phyloP scores from a whole-genome alignment of 2,329 filamentous ascomycete species.

The Emericellopsis cladophorae region DNA sequence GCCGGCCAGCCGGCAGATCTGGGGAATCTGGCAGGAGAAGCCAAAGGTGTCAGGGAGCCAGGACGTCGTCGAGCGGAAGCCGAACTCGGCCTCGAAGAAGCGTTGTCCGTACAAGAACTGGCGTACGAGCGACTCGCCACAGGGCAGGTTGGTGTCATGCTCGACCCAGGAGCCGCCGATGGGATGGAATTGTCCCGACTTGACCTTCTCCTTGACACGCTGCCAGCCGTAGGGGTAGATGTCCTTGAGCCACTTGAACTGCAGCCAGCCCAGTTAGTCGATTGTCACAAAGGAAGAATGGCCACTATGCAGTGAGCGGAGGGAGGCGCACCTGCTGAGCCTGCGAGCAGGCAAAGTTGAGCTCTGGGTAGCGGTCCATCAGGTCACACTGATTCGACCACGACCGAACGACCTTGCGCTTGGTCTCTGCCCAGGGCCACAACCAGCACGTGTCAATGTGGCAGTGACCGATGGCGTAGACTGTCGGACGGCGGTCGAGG shows the following conservation, averaged over 20 bases:
- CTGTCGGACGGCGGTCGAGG: constrained; percentile 55
- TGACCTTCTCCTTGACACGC: constrained; percentile 82
- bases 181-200: constrained; percentile 81
- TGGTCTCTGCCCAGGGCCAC: constrained; percentile 97
- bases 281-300: no score
- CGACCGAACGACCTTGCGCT: constrained; percentile 86
- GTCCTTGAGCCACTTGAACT: constrained; percentile 87
- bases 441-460: constrained; percentile 98
- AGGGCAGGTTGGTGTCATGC: constrained; percentile 95
- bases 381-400: constrained; percentile 96
- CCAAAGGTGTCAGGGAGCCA: constrained; percentile 98
- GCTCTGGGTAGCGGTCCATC: constrained; percentile 89
- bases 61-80: constrained; percentile 78
- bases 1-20: constrained; percentile 83
- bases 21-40: constrained; percentile 88
- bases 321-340: constrained; percentile 62
- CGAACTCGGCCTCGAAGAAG: constrained; percentile 89
- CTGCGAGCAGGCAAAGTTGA: constrained; percentile 83
- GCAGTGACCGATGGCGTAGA: constrained; percentile 87
- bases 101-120: constrained; percentile 94
- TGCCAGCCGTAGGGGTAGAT: constrained; percentile 82
- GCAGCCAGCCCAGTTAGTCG: not conserved
- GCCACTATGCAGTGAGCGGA: not conserved
- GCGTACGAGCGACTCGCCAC: constrained; percentile 83
- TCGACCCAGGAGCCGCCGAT: constrained; percentile 98